A percentile compares a stretch with the other conserved stretches of the same genome.
Evolutionary conservation across 1,284 basidiomycete genomes (phyloP).

Genomic region (Ustilago esculenta): DNA sequence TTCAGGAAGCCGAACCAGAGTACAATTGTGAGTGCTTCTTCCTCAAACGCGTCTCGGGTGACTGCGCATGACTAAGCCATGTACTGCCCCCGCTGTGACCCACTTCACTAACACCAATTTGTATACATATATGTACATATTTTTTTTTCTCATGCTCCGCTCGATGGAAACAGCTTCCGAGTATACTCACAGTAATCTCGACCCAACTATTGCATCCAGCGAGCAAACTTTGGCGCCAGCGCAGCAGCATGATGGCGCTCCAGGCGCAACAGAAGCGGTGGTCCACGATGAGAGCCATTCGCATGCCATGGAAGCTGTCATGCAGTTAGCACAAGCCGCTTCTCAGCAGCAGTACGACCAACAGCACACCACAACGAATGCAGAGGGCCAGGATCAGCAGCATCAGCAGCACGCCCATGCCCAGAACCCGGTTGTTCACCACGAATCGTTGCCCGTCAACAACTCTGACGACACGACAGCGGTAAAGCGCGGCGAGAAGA

Average conservation of each 20-base stretch:
- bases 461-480: neutral
- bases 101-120: too few relatives aligned
- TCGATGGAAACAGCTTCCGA: conserved; percentile 29
- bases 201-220: conserved; percentile 7
- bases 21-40: conserved; percentile 24
- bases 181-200: conserved; percentile 40
- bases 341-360: conserved; percentile 48
- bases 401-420: conserved; percentile 32
- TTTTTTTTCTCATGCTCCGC: neutral
- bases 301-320: conserved; percentile 42
- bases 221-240: neutral
- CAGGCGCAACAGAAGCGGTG: conserved; percentile 1
- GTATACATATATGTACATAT: too few relatives aligned
- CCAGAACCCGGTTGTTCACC: conserved; percentile 18
- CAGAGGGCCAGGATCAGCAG: conserved; percentile 1
- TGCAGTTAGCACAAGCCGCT: conserved; percentile 46
- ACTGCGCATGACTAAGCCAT: conserved; percentile 34
- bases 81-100: neutral
- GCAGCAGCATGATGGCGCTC: neutral
- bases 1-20: conserved; percentile 17
- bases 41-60: neutral
- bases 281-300: conserved; percentile 12
- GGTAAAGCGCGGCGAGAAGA: conserved; percentile 30
- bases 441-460: conserved; percentile 26
- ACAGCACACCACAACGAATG: neutral